These are phyloP conservation scores for Microsporum ferrugineum DNA, from an alignment of 2,329 filamentous ascomycete species.

Conservation along the genomic window DNA sequence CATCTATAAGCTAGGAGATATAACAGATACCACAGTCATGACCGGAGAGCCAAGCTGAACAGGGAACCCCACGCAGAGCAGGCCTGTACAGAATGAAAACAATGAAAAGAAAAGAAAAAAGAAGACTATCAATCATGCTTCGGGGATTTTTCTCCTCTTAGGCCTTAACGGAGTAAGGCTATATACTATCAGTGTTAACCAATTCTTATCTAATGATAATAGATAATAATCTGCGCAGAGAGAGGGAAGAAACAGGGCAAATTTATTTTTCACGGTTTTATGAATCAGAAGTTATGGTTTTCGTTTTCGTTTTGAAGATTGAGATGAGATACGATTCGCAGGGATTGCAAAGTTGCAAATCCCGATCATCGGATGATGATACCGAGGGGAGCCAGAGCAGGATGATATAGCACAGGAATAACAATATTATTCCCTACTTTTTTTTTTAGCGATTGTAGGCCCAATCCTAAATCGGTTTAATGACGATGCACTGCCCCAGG, in stretches of 20 bases:
- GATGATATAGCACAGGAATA: background rate
- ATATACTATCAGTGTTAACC: background rate
- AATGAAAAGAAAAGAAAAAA: background rate
- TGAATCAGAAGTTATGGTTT: background rate
- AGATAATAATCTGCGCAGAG: background rate
- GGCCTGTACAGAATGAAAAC: background rate
- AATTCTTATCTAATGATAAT: background rate
- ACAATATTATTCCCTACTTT: background rate
- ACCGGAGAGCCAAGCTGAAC: background rate
- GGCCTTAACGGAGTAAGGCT: background rate
- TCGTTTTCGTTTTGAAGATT: conserved; percentile 4
- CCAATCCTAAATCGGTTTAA: background rate
- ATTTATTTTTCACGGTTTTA: background rate
- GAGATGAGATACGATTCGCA: conserved; percentile 3
- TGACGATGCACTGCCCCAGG: background rate
- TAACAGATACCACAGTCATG: background rate
- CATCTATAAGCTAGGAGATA: background rate
- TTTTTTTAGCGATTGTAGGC: background rate
- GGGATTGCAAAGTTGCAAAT: background rate
- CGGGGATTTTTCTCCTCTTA: background rate
- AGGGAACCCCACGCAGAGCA: background rate
- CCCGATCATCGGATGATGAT: conserved; percentile 2
- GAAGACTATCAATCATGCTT: background rate
- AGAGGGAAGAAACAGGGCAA: background rate
- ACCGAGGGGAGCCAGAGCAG: background rate